A percentile compares a stretch with the other conserved stretches of the same genome.
phyloP scores from a whole-genome alignment of 768 basidiomycete genomes.

The Dentipellis fragilis region DNA sequence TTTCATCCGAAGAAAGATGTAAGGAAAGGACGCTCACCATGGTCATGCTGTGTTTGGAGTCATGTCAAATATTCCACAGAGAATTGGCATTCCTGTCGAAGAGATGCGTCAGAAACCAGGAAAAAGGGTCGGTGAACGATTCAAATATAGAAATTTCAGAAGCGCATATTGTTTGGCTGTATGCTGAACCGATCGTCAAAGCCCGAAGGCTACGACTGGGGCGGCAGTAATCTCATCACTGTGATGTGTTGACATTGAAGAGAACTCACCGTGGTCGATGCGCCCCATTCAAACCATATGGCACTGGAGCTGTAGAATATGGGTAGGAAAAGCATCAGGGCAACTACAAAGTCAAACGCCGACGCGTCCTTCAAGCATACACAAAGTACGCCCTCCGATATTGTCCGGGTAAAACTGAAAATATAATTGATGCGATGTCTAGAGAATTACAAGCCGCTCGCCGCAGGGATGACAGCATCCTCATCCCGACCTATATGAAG shows the following conservation, averaged over 20 bases:
- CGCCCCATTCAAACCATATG: neutral
- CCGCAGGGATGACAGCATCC: conserved; percentile 51
- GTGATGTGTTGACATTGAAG: neutral
- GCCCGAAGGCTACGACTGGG: conserved; percentile 15
- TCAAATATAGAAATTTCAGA: neutral
- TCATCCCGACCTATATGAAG: conserved; percentile 57
- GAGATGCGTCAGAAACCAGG: neutral
- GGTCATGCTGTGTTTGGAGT: neutral
- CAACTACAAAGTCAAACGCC: neutral
- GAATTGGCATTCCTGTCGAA: no score
- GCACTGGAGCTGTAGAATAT: neutral
- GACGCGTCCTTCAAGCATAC: neutral
- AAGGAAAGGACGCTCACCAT: neutral
- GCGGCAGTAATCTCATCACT: conserved; percentile 13
- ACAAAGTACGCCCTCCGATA: neutral
- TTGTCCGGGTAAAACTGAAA: conserved; percentile 3
- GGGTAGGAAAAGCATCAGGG: no score
- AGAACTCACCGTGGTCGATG: neutral
- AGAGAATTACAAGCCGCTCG: conserved; percentile 11
- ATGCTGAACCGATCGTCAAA: conserved; percentile 15
- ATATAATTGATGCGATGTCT: conserved; percentile 3
- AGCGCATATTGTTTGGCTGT: conserved; percentile 15
- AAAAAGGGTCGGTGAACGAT: neutral
- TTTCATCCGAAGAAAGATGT: neutral
- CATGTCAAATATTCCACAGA: neutral